Percentiles rank a stretch among this genome's conserved stretches.
These are phyloP conservation scores for Coniochaeta ligniaria DNA, from an alignment of 2,329 filamentous ascomycete species.

Conservation along the genomic window DNA sequence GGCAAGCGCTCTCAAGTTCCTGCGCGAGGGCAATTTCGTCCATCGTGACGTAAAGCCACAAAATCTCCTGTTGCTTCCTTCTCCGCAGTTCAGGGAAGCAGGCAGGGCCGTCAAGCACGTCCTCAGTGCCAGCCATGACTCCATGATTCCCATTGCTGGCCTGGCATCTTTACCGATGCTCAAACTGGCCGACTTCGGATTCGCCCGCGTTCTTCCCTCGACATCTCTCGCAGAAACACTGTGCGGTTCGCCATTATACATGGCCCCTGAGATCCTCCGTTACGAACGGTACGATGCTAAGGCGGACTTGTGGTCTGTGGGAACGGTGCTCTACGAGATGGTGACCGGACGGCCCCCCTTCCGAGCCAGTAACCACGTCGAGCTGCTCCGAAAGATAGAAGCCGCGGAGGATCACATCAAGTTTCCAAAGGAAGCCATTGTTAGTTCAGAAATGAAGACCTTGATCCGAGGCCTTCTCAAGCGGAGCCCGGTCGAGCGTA, in stretches of 20 bases:
- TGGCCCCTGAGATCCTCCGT: constrained; percentile 94
- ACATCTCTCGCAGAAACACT: constrained; percentile 93
- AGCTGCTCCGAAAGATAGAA: constrained; percentile 87
- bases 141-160: constrained; percentile 73
- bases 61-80: constrained; percentile 84
- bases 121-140: constrained; percentile 70
- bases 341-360: constrained; percentile 85
- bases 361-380: constrained; percentile 87
- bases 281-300: constrained; percentile 98
- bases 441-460: constrained; percentile 70
- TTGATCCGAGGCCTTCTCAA: constrained; percentile 78
- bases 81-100: constrained; percentile 60
- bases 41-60: constrained; percentile 98
- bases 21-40: constrained; percentile 78
- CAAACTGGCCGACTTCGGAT: constrained; percentile 98
- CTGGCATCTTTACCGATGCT: constrained; percentile 85
- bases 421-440: constrained; percentile 66
- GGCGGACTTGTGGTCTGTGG: constrained; percentile 95
- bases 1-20: constrained; percentile 81
- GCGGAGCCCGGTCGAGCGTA: constrained; percentile 74
- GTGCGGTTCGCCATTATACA: constrained; percentile 94
- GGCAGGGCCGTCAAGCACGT: constrained; percentile 59
- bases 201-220: constrained; percentile 82
- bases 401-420: constrained; percentile 77
- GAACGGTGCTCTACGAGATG: constrained; percentile 95